Conservation (phyloP, 305 asterid species). For the Rubia occidens region DNA sequence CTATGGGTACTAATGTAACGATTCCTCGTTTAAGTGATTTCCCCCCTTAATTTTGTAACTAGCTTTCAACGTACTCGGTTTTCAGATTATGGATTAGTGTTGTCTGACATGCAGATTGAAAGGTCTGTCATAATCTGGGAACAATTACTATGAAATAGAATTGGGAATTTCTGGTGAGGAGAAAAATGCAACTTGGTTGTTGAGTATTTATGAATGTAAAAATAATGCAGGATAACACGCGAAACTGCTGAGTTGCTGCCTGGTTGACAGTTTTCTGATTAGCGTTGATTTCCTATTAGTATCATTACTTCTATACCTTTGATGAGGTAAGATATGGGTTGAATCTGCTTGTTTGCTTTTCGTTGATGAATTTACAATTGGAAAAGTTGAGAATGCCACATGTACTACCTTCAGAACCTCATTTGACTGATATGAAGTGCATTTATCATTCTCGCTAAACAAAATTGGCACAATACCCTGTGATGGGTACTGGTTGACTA, state of each 20-base stretch:
- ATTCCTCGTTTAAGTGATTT: not conserved
- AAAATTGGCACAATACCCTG: not conserved
- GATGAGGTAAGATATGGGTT: constrained; percentile 3
- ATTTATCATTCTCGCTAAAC: not conserved
- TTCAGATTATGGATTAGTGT: not conserved
- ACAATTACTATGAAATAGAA: not conserved
- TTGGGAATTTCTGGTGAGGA: not conserved
- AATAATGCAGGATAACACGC: not conserved
- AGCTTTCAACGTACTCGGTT: not conserved
- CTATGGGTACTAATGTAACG: not conserved
- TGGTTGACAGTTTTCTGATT: not conserved
- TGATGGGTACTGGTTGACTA: not conserved
- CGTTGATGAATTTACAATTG: not conserved
- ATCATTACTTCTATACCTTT: constrained; percentile 7
- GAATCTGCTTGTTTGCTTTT: not conserved
- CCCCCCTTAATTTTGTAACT: not conserved
- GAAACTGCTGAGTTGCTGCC: not conserved
- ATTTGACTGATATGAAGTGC: not conserved
- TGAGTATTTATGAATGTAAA: not conserved
- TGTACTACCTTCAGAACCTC: not conserved
- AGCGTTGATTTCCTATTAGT: not conserved
- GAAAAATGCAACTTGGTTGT: constrained; percentile 6
- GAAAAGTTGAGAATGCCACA: constrained; percentile 6
- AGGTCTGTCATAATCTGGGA: not conserved
- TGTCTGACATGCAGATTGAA: not conserved